Evolutionary conservation across 129 eudicot genomes (phyloP).

Genomic region (Silybum marianum): DNA sequence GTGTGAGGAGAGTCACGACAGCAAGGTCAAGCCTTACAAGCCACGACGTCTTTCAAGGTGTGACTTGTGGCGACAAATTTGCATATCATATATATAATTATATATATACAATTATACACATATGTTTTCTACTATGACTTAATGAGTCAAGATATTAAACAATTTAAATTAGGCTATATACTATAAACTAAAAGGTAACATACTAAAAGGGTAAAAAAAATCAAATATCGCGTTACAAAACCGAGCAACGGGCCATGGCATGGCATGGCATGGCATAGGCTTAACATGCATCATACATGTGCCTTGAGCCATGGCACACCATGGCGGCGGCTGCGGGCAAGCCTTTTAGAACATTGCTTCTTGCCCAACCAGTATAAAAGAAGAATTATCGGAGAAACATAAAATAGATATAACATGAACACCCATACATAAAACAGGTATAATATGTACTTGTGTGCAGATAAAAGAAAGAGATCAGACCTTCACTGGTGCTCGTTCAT

Average conservation of each 20-base stretch:
- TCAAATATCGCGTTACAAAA: neutral
- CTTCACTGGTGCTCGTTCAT: slow-evolving; percentile 47
- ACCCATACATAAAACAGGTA: neutral
- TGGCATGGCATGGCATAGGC: neutral
- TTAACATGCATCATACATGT: neutral
- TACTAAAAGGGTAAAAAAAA: neutral
- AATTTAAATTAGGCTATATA: neutral
- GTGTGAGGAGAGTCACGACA: no score
- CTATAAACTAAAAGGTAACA: neutral
- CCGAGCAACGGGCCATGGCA: neutral
- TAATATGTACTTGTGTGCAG: neutral
- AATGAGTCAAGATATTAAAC: neutral
- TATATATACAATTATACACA: neutral
- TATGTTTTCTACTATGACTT: neutral
- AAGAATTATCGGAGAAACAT: no score
- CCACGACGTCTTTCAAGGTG: no score
- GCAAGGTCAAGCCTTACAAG: no score
- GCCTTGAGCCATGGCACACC: no score
- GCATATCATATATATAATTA: neutral
- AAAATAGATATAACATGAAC: neutral
- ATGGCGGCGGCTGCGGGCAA: neutral
- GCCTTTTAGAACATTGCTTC: neutral
- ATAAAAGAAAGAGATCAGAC: slow-evolving; percentile 28
- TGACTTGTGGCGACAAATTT: neutral
- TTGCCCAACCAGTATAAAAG: neutral